Base-by-base conservation (phyloP, 75 land plant genomes). In the Picea sitchensis region DNA sequence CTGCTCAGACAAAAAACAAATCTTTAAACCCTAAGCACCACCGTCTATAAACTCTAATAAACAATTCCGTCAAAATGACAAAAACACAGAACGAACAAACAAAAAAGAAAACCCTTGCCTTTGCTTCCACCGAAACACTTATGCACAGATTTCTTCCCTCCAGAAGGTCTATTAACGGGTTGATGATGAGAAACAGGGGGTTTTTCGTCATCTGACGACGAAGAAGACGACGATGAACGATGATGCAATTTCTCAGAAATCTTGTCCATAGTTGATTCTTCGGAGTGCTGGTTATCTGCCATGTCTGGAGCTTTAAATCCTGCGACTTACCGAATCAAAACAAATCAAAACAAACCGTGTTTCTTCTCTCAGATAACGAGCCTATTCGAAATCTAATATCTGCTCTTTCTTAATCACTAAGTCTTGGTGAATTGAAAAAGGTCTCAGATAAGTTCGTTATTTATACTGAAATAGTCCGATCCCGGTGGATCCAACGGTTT, bases 71-170 rank as follows among this genome's bases (percentile, higher is more conserved):
- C 23, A 71, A 38, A 71, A 20, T 71, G 20, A 41, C 23, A 71
- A 13, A 41, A 38, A 71, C 5, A 60, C n/a, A 60, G 5, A 60
- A 20, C 18, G 0, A 17, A 60, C 4, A 60, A 60, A 18, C 18
- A 18, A 41, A 14, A 17, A 9, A 5, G 3, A 18, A 71, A 36
- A 1, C 51, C 13, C 79, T 12, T 79, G 86, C 93, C 83, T 78
- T 89, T 85, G 59, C 95, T 87, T 18, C 95, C 95, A 74, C 93
- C 95, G 21, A 93, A 72, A 63, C 91, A 81, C 14, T 81, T n/a
- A 69, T 93, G 95, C 38, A 93, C 87, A 38, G 91, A 82, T 76
- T 77, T 83, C 80, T 90, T 77, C 36, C 92, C 75, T 2, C 88
- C 89, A 75, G 90, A 89, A 34, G 89, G 79, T 18, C 88, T 87